A percentile compares a stretch with the other conserved stretches of the same genome.
Evolutionary conservation across 345 rosid genomes (phyloP).

Genomic region (Gossypium stocksii): DNA sequence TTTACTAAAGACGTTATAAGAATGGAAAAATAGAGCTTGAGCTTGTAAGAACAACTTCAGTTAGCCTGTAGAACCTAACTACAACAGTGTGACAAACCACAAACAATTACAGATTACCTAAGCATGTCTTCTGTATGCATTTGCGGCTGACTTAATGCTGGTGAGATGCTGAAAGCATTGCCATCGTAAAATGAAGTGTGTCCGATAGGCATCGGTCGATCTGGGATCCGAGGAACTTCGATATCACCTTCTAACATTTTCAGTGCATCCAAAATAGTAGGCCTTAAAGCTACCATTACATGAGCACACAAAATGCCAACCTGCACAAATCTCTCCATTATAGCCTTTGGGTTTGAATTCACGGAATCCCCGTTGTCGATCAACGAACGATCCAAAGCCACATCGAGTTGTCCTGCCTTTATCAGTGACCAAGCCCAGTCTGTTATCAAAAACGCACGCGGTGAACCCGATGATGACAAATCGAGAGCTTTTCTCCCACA

Average conservation of each 20-base stretch:
- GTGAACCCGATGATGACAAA: slow-evolving; percentile 51
- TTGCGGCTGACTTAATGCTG: slow-evolving; percentile 44
- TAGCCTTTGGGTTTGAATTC: slow-evolving; percentile 54
- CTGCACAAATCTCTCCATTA: slow-evolving; percentile 79
- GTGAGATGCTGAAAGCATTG: slow-evolving; percentile 48
- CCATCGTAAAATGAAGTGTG: slow-evolving; percentile 36
- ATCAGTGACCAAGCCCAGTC: slow-evolving; percentile 94
- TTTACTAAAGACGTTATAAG: background rate
- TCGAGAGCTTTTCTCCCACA: slow-evolving; percentile 88
- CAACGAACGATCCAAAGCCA: slow-evolving; percentile 56
- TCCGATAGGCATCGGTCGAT: slow-evolving; percentile 23
- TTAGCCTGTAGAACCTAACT: no score
- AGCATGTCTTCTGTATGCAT: slow-evolving; percentile 44
- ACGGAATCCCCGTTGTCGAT: slow-evolving; percentile 34
- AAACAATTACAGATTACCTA: slow-evolving; percentile 28
- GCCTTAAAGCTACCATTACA: slow-evolving; percentile 90
- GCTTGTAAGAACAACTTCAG: background rate
- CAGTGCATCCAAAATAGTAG: slow-evolving; percentile 72
- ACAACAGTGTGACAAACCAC: no score
- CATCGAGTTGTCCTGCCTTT: slow-evolving; percentile 60
- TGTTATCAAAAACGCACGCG: slow-evolving; percentile 61
- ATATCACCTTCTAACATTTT: slow-evolving; percentile 91
- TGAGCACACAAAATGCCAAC: slow-evolving; percentile 89
- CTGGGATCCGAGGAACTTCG: slow-evolving; percentile 69
- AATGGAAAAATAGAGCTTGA: background rate